Base-by-base conservation (phyloP, 495 filamentous ascomycete genomes). In the Endocarpon pusillum region DNA sequence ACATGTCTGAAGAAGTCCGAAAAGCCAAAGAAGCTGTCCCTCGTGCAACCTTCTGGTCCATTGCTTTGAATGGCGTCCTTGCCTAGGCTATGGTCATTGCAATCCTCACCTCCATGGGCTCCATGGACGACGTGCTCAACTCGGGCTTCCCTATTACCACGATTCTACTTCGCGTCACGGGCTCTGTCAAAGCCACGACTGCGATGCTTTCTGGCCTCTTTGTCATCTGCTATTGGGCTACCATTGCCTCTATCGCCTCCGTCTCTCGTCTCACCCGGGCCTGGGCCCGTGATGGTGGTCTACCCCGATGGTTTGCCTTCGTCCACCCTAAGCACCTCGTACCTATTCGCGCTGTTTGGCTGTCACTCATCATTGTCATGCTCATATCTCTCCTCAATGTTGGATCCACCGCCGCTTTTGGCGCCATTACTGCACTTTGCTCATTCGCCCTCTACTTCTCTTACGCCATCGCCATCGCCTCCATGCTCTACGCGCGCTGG, bases 371-470 rank as follows among this genome's bases (percentile, higher is more conserved):
- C 19, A 52, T 66, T 33, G 58, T 65, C 2, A 46, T 56, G 14
- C 41, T 69, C 20, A 37, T 73, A 2, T 61, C 63, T 1, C 50
- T 72, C 18, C 67, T 76, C 44, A 71, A 68, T 37, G 59, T 75
- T 33, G 66, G 63, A 14, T 65, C 59, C 2, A 37, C 52, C 4
- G 55, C 60, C 3, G 69, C 67, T 8, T 63, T 73, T 42, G 65
- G 67, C 39, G 61, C 59, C 9, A 58, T 73, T 21, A 46, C 57
- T n/a, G 69, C 61, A 1, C 39, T 66, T 0, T 45, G 53, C 2
- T 47, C 61, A 4, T 52, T 49, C 28, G 57, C 57, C 2, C 42
- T 66, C 11, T 52, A 57, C 8, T 39, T 47, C 10, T 53, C 59
- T 15, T 63, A 63, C 30, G 41, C 57, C 14, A 45, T 62, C 29